These are phyloP conservation scores for Blastomyces gilchristii DNA, from an alignment of 2,329 filamentous ascomycete genomes.

Conservation along the genomic window DNA sequence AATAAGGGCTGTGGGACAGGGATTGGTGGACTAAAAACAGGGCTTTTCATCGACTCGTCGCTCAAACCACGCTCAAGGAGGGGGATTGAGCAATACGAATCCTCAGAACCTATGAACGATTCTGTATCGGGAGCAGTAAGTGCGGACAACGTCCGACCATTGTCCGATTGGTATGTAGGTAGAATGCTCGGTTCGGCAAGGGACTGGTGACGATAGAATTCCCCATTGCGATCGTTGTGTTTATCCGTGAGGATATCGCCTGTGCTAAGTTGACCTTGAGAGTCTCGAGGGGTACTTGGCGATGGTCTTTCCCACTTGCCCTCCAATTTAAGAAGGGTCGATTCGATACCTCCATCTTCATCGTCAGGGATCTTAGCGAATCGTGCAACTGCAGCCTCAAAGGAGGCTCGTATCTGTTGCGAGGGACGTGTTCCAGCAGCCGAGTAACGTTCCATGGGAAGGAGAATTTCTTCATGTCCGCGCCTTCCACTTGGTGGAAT, in stretches of 20 bases:
- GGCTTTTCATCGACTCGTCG: slow-evolving; percentile 43
- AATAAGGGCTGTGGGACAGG: slow-evolving; percentile 21
- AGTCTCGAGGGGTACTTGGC: slow-evolving; percentile 12
- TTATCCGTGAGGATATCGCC: background rate
- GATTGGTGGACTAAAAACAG: slow-evolving; percentile 18
- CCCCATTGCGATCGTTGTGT: slow-evolving; percentile 13
- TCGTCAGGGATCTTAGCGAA: slow-evolving; percentile 84
- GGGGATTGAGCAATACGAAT: slow-evolving; percentile 67
- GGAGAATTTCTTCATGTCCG: slow-evolving; percentile 18
- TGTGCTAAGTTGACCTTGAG: background rate
- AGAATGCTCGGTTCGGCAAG: background rate
- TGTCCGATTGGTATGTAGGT: background rate
- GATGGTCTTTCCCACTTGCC: slow-evolving; percentile 61
- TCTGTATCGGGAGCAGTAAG: slow-evolving; percentile 31
- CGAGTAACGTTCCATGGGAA: slow-evolving; percentile 31
- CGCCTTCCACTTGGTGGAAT: slow-evolving; percentile 1
- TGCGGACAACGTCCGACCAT: slow-evolving; percentile 15
- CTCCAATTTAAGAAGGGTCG: slow-evolving; percentile 84
- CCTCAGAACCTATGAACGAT: slow-evolving; percentile 51
- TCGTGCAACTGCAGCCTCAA: slow-evolving; percentile 78
- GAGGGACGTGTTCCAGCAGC: slow-evolving; percentile 45
- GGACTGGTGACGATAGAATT: background rate
- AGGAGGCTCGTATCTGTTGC: slow-evolving; percentile 55
- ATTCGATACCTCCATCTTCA: slow-evolving; percentile 80
- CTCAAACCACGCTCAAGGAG: slow-evolving; percentile 57